Evolutionary conservation across 164 flowering plant genomes (phyloP).

Genomic region (Umbilicus rupestris): DNA sequence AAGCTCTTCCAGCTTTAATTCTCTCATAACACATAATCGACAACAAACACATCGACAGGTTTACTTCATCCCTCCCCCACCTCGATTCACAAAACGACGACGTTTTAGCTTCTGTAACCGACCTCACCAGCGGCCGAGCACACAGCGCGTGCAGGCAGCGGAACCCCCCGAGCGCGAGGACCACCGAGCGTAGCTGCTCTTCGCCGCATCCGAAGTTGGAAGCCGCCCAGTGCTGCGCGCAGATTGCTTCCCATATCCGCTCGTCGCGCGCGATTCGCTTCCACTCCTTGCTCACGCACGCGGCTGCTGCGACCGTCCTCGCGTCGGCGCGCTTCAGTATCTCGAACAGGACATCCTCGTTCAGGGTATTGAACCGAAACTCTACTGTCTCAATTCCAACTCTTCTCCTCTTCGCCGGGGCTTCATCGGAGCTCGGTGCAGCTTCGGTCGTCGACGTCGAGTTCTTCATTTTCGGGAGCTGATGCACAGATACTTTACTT

Average conservation of each 20-base stretch:
- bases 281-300: constrained; percentile 83
- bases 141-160: constrained; percentile 60
- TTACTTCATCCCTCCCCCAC: constrained; percentile 87
- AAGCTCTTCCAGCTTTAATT: constrained; percentile 30
- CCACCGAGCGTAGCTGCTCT: constrained; percentile 73
- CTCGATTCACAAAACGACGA: constrained; percentile 12
- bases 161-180: constrained; percentile 84
- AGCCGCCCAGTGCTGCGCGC: constrained; percentile 45
- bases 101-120: constrained; percentile 13
- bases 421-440: constrained; percentile 13
- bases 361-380: constrained; percentile 26
- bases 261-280: constrained; percentile 65
- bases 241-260: constrained; percentile 92
- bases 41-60: constrained; percentile 66
- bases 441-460: not conserved
- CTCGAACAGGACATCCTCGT: constrained; percentile 69
- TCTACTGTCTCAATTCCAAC: not conserved
- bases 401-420: constrained; percentile 8
- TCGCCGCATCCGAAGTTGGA: constrained; percentile 44
- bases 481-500: no score
- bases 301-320: constrained; percentile 46
- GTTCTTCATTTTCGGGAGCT: constrained; percentile 11
- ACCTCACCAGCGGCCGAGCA: constrained; percentile 43
- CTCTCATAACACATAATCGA: constrained; percentile 68
- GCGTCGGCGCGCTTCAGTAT: constrained; percentile 78